Evolutionary conservation across 495 filamentous ascomycete species (phyloP).

Genomic region (Lineolata rhizophorae): DNA sequence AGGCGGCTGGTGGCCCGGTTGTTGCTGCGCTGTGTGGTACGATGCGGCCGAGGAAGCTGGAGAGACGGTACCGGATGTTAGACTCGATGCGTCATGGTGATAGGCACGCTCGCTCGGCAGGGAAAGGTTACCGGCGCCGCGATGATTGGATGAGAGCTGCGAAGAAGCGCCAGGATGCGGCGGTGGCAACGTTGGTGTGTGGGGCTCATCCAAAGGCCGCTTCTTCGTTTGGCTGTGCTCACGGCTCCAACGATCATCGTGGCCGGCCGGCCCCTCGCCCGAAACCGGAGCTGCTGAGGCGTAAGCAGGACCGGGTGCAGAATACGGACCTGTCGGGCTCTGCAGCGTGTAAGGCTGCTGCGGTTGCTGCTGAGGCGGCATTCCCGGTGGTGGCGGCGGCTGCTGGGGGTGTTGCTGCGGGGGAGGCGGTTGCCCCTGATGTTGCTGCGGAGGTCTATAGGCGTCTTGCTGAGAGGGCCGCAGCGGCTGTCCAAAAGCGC

Average conservation of each 20-base stretch:
- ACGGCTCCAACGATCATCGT: conserved; percentile 11
- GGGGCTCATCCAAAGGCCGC: conserved; percentile 16
- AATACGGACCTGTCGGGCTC: conserved; percentile 14
- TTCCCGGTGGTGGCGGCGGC: conserved; percentile 4
- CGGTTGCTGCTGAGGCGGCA: too few relatives aligned
- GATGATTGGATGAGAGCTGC: conserved; percentile 11
- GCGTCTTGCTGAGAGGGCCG: conserved; percentile 30
- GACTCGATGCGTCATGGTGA: too few relatives aligned
- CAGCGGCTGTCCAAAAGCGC: conserved; percentile 53
- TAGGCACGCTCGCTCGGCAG: too few relatives aligned
- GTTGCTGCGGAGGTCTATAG: conserved; percentile 13
- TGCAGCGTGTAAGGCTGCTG: conserved; percentile 11
- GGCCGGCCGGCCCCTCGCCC: conserved; percentile 5
- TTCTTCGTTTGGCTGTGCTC: conserved; percentile 13
- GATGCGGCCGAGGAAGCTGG: conserved; percentile 15
- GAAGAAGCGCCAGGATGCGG: conserved; percentile 11
- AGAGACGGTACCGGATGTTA: conserved; percentile 17
- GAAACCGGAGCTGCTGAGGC: conserved; percentile 6
- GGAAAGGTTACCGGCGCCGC: conserved; percentile 11
- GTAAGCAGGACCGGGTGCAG: conserved; percentile 5
- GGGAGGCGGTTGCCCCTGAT: conserved; percentile 4
- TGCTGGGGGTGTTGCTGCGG: conserved; percentile 5
- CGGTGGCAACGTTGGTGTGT: conserved; percentile 19
- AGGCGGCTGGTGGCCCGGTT: conserved; percentile 4
- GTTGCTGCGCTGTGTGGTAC: conserved; percentile 12